Conservation (phyloP, 1,284 basidiomycete species). For the Athelia psychrophila region DNA sequence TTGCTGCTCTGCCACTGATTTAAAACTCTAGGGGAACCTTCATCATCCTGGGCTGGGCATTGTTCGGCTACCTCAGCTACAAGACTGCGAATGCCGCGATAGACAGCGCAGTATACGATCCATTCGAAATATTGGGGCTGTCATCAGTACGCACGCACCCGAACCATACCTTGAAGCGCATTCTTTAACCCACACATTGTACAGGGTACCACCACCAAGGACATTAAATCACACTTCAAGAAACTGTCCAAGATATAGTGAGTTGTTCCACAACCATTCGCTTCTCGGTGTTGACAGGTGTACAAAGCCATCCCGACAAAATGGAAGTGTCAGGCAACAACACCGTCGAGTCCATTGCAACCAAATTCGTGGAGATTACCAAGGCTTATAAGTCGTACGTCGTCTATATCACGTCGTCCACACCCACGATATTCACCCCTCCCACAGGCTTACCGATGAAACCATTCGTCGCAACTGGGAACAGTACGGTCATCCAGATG, state of each 20-base stretch:
- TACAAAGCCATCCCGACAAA: slow-evolving; percentile 93
- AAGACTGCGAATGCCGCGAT: slow-evolving; percentile 57
- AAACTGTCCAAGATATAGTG: slow-evolving; percentile 89
- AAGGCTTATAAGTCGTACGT: slow-evolving; percentile 97
- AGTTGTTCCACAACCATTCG: slow-evolving; percentile 25
- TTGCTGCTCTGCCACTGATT: slow-evolving; percentile 7
- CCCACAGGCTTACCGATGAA: slow-evolving; percentile 83
- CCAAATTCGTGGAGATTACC: slow-evolving; percentile 90
- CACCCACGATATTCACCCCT: slow-evolving; percentile 1
- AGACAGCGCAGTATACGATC: slow-evolving; percentile 84
- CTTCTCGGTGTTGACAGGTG: neutral
- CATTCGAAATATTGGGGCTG: slow-evolving; percentile 93
- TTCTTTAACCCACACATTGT: neutral
- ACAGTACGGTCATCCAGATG: slow-evolving; percentile 94
- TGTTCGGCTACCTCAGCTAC: slow-evolving; percentile 69
- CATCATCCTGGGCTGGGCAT: slow-evolving; percentile 73
- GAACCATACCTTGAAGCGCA: neutral
- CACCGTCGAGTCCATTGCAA: slow-evolving; percentile 87
- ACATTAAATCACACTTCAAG: slow-evolving; percentile 97
- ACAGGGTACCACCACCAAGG: slow-evolving; percentile 78
- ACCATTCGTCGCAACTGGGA: slow-evolving; percentile 90
- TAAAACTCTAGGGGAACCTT: slow-evolving; percentile 43
- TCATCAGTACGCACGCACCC: slow-evolving; percentile 42
- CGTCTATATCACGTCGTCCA: slow-evolving; percentile 7
- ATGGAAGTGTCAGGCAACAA: slow-evolving; percentile 81